Evolutionary conservation across 352 stramenopile species (phyloP), one percentile per base, ranked within the genome.

Genomic region (Poterioochromonas sp.): DNA sequence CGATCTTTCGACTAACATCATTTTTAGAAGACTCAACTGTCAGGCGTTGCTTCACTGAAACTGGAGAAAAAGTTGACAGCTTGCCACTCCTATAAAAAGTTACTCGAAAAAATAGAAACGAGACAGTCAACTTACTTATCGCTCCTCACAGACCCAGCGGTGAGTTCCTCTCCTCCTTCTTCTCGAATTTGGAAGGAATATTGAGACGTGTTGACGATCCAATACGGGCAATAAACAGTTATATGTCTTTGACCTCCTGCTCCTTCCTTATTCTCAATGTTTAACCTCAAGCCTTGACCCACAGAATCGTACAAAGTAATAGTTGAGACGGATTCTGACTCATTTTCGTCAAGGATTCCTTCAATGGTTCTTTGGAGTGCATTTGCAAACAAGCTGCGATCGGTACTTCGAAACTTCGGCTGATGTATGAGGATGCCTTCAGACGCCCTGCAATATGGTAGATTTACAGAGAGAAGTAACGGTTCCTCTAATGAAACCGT

Each of bases 191-290:
- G 76, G 1, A 93, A 80, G 1, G 84, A 77, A 71, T 92, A 89
- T 77, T 90, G 84, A 1, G 88, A 92, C n/a, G 87, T 94, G 76
- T 95, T 95, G 1, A 94, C 85, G 82, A 93, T 90, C 90, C 90
- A 94, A 80, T 91, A 93, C 15, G 90, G 90, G 63, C 82, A 91
- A 78, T 87, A 93, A 47, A 94, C 65, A 1, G 83, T 83, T 39
- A 93, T 84, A 58, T 85, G 83, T 32, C 89, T 82, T 78, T 93
- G 88, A 18, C 88, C 90, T 40, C 89, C 90, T 79, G 84, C 85
- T 41, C 89, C 88, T 32, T 88, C 79, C n/a, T 86, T 79, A 84
- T 93, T 92, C 74, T 95, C 88, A 68, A 93, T 86, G 29, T 83
- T 81, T 29, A 95, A 80, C 43, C 78, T 85, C 1, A 94, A 78